Conservation (phyloP, 352 stramenopile species). For the Phytophthora multivora region DNA sequence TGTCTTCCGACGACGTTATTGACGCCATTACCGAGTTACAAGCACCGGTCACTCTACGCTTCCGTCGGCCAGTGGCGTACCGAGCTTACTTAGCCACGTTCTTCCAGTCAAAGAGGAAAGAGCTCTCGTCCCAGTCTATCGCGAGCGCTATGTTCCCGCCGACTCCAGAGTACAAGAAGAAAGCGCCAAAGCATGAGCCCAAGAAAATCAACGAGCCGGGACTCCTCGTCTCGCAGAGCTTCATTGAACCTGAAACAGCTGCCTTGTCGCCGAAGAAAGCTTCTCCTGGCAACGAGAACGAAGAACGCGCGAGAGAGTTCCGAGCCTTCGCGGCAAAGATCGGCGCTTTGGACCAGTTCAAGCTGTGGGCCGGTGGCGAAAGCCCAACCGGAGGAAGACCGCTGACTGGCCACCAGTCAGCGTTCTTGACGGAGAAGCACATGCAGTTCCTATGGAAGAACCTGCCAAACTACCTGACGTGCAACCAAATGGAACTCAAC, state of each 20-base stretch:
- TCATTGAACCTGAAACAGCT: constrained; percentile 33
- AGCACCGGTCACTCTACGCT: constrained; percentile 52
- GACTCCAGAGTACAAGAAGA: constrained; percentile 69
- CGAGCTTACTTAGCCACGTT: constrained; percentile 57
- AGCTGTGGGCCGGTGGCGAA: constrained; percentile 43
- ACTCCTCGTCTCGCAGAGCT: constrained; percentile 34
- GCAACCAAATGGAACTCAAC: constrained; percentile 73
- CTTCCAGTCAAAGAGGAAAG: constrained; percentile 33
- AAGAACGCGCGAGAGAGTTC: constrained; percentile 36
- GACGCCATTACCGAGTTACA: constrained; percentile 53
- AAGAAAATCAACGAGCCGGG: constrained; percentile 21
- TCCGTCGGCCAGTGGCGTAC: constrained; percentile 63
- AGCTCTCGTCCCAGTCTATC: constrained; percentile 53
- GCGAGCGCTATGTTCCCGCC: constrained; percentile 71
- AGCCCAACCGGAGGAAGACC: constrained; percentile 29
- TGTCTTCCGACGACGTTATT: constrained; percentile 61
- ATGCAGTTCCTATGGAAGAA: constrained; percentile 71
- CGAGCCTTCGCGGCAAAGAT: constrained; percentile 59
- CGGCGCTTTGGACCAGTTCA: constrained; percentile 61
- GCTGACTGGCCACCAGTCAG: constrained; percentile 42
- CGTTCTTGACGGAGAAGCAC: constrained; percentile 69
- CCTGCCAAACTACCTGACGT: constrained; percentile 63
- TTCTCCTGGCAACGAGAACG: constrained; percentile 18
- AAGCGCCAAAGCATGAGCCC: constrained; percentile 6
- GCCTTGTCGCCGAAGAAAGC: constrained; percentile 21